Evolutionary conservation across 805 yeast genomes (phyloP).

Genomic region (Yamadazyma kitorensis): DNA sequence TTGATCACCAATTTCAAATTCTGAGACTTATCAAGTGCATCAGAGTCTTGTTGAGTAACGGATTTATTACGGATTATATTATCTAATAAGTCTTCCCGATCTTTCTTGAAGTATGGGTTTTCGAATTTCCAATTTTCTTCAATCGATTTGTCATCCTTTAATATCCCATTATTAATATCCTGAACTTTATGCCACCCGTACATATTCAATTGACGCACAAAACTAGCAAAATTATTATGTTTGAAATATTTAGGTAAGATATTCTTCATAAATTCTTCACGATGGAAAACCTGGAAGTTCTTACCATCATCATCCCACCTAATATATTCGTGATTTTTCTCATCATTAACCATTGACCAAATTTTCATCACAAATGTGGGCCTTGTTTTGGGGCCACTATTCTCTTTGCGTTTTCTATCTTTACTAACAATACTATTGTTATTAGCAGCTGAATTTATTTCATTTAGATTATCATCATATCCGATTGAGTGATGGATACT

Average conservation of each 20-base stretch:
- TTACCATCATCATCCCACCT: slow-evolving; percentile 85
- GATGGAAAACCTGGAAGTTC: slow-evolving; percentile 77
- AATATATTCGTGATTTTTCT: slow-evolving; percentile 63
- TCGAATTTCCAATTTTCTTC: slow-evolving; percentile 91
- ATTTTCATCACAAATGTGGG: slow-evolving; percentile 93
- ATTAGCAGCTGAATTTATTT: background rate
- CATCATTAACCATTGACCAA: slow-evolving; percentile 94
- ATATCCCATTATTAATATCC: slow-evolving; percentile 77
- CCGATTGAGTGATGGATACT: slow-evolving; percentile 10
- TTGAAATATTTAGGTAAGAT: slow-evolving; percentile 91
- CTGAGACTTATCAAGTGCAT: slow-evolving; percentile 21
- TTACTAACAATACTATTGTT: background rate
- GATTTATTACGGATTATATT: slow-evolving; percentile 76
- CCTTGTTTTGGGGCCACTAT: slow-evolving; percentile 48
- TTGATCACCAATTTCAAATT: slow-evolving; percentile 54
- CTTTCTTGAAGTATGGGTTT: slow-evolving; percentile 74
- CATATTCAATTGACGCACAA: slow-evolving; percentile 95
- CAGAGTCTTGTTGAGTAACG: slow-evolving; percentile 19
- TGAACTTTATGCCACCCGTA: slow-evolving; percentile 99
- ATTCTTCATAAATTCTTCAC: slow-evolving; percentile 80
- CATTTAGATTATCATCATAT: no score
- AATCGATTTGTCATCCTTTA: slow-evolving; percentile 39
- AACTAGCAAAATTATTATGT: slow-evolving; percentile 91
- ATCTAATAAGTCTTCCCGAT: slow-evolving; percentile 80
- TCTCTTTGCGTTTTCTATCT: slow-evolving; percentile 29